Conservation (phyloP, 352 stramenopile genomes). For the Hyaloperonospora arabidopsidis region DNA sequence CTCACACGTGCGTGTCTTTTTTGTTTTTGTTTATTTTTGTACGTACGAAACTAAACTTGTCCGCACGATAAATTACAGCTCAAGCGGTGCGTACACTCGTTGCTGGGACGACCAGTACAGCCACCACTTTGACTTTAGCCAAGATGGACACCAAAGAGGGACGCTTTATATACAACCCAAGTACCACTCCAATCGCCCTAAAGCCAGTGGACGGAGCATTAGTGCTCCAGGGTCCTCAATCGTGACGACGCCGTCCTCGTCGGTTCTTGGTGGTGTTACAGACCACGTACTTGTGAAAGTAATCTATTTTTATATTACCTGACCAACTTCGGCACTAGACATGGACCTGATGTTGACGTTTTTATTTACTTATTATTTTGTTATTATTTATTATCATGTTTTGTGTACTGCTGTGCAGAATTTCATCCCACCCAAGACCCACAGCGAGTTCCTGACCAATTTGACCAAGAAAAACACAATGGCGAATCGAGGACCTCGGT, state of each 20-base stretch:
- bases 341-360: not conserved
- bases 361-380: slow-evolving; percentile 4
- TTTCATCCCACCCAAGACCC: slow-evolving; percentile 23
- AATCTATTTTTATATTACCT: not conserved
- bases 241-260: not conserved
- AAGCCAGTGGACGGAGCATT: slow-evolving; percentile 23
- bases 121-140: slow-evolving; percentile 13
- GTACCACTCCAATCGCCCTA: slow-evolving; percentile 12
- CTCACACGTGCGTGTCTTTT: not conserved
- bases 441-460: slow-evolving; percentile 15
- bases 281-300: slow-evolving; percentile 20
- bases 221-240: slow-evolving; percentile 25
- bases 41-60: not conserved
- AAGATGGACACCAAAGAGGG: not conserved
- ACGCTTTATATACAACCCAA: slow-evolving; percentile 8
- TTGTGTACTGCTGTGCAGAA: slow-evolving; percentile 2
- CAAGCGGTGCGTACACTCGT: not conserved
- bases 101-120: slow-evolving; percentile 3
- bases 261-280: not conserved
- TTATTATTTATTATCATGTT: not conserved
- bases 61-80: not conserved
- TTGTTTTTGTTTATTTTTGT: no score
- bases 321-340: not conserved
- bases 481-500: slow-evolving; percentile 13
- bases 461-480: slow-evolving; percentile 20